Base-by-base conservation (phyloP, 108 stramenopile genomes). In the Nannochloropsis granulata region DNA sequence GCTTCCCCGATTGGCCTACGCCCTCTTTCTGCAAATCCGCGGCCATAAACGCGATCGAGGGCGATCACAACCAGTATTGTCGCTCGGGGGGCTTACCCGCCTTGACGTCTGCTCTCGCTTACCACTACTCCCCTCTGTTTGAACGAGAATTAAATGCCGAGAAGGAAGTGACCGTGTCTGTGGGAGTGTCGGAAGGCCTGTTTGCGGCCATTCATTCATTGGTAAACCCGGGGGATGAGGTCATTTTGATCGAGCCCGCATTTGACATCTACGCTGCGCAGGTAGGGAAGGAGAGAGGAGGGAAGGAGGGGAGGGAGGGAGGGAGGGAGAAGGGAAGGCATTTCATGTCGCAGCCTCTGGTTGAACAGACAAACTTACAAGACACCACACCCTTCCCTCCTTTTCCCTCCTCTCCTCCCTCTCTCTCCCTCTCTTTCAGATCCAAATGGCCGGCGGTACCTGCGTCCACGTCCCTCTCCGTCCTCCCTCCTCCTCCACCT, bases 241-340 rank as follows among this genome's bases (percentile, higher is more conserved):
- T 96, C 12, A 84, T 97, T 78, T 81, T 95, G 13, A 93, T 96
- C 83, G 96, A 98, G 89, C 97, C 97, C 24, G 94, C 94, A 87
- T 98, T 98, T 85, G 97, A 98, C 85, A 92, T 93, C 43, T 81
- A 81, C 43, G 43, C 43, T 34, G 81, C 42, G 42, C 81, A 71
- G 56, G 56, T 71, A 71, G 16, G 56, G 16, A 34, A 34, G 1
- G 34, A 34, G 34, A 5, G 34, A 34, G 1, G 34, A 34, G 34
- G 34, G 34, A 34, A 34, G 34, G 34, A 34, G 34, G 34, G 34
- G 34, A 34, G 34, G 34, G 34, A 34, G 34, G 34, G 34, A 34
- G 14, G 24, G 23, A 85, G 81, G 81, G 26, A 24, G 79, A 25
- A 24, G 84, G 84, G 34, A 26, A 0, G 25, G 80, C 81, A 8